Conservation (phyloP, 164 flowering plant genomes). For the Tinospora cordifolia region DNA sequence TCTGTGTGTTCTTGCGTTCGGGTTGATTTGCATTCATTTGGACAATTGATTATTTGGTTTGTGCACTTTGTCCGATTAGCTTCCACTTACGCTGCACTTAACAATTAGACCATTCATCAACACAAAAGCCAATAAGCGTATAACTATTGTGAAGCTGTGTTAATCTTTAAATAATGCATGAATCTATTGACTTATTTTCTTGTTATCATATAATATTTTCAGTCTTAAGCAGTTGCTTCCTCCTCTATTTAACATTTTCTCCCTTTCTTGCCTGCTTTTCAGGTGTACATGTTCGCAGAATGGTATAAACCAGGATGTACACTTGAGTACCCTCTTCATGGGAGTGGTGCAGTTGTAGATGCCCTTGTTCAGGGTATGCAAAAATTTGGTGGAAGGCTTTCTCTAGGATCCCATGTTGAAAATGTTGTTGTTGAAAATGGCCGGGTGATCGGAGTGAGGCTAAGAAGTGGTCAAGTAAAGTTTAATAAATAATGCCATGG, state of each 20-base stretch:
- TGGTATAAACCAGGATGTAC: slow-evolving; percentile 93
- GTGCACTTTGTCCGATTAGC: too few species aligned
- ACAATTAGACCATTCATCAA: too few species aligned
- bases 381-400: slow-evolving; percentile 78
- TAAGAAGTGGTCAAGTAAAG: slow-evolving; percentile 74
- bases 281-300: slow-evolving; percentile 98
- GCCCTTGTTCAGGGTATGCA: slow-evolving; percentile 83
- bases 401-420: slow-evolving; percentile 66
- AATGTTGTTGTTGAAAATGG: slow-evolving; percentile 70
- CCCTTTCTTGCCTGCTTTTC: slow-evolving; percentile 16
- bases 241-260: neutral
- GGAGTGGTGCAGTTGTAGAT: slow-evolving; percentile 74
- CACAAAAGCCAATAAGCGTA: too few species aligned
- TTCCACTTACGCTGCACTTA: too few species aligned
- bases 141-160: too few species aligned
- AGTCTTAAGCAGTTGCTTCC: neutral
- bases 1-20: too few species aligned
- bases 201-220: too few species aligned
- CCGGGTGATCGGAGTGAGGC: slow-evolving; percentile 71
- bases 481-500: neutral
- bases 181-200: too few species aligned
- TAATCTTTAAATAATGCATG: too few species aligned
- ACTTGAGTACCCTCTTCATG: slow-evolving; percentile 86
- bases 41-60: too few species aligned
- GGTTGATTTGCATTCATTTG: too few species aligned